Evolutionary conservation across 2,329 filamentous ascomycete genomes (phyloP).

Genomic region (Zymoseptoria crescenta): DNA sequence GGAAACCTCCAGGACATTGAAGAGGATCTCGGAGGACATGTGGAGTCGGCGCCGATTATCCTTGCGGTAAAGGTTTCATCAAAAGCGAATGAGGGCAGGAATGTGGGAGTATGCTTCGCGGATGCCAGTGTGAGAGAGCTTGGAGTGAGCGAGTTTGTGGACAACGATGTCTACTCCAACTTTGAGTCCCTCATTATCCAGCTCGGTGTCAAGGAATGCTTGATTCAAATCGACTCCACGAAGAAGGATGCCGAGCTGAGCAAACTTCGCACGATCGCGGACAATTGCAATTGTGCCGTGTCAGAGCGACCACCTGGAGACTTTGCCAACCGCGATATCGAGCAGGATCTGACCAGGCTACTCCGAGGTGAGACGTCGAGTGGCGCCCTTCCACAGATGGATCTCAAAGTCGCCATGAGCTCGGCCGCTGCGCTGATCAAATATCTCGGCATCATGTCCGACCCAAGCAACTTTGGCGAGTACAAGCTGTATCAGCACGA

Average conservation of each 20-base stretch:
- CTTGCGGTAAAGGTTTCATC: conserved; percentile 87
- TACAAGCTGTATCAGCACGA: conserved; percentile 97
- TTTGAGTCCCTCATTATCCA: conserved; percentile 96
- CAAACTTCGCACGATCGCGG: conserved; percentile 82
- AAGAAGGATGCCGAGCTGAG: conserved; percentile 82
- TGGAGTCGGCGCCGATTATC: conserved; percentile 89
- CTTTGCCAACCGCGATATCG: conserved; percentile 85
- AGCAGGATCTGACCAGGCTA: conserved; percentile 82
- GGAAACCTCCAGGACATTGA: conserved; percentile 96
- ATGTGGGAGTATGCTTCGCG: conserved; percentile 91
- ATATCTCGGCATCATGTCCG: conserved; percentile 83
- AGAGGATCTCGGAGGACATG: conserved; percentile 79
- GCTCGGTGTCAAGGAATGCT: conserved; percentile 86
- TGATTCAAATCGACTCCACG: conserved; percentile 69
- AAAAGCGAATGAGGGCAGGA: conserved; percentile 76
- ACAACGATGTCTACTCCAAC: conserved; percentile 97
- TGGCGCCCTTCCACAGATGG: conserved; percentile 74
- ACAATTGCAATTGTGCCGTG: conserved; percentile 84
- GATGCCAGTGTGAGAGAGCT: conserved; percentile 94
- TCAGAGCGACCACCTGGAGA: conserved; percentile 70
- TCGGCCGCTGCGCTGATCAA: conserved; percentile 89
- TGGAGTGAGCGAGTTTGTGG: conserved; percentile 95
- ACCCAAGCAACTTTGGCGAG: conserved; percentile 91
- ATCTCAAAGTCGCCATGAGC: conserved; percentile 92
- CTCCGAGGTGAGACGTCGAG: conserved; percentile 78